Evolutionary conservation across 192 early-diverging fungal genomes (phyloP), one percentile per base, ranked within the genome.

Genomic region (Coemansia guatemalensis): DNA sequence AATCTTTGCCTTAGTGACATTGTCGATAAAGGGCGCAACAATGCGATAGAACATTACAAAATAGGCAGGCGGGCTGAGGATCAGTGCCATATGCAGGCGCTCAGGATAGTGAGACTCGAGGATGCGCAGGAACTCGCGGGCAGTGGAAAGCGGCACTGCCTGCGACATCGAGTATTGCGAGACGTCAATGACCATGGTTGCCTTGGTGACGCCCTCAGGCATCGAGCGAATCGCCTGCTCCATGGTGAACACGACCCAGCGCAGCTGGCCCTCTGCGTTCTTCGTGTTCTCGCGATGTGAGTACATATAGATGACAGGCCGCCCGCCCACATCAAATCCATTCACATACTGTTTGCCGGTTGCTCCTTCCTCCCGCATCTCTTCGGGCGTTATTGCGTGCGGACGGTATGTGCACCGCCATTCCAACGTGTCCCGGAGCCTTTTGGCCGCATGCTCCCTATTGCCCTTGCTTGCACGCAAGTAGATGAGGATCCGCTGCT

Each of bases 31-130:
- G 9, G 92, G 93, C 18, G 88, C 83, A n/a, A 97, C 81, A 41
- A 93, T 41, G 63, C 87, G 90, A 64, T 90, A 93, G 50, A 93
- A 89, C 48, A 87, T 82, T 69, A 86, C 88, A 66, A 97, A 89
- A 65, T 92, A 89, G 84, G 89, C 90, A 26, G 90, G 90, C 29
- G 92, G 90, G 67, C 91, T 86, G 25, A 93, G 70, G 30, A 94
- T 80, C 58, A 87, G 84, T 2, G 82, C 84, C 47, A 80, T 82
- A 48, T 85, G 83, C 52, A 92, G 69, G 41, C 89, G 81, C 75
- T 97, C 95, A 5, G 93, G 93, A 65, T 95, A 97, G 71, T 97
- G 95, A 24, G 85, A 84, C 27, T 87, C 85, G 18, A 97, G 74
- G 24, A 93, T 87, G 56, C 88, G 60, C 65, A 95, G 78, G 48